phyloP scores from a whole-genome alignment of 2,329 filamentous ascomycete species.

The Diaporthe vexans region DNA sequence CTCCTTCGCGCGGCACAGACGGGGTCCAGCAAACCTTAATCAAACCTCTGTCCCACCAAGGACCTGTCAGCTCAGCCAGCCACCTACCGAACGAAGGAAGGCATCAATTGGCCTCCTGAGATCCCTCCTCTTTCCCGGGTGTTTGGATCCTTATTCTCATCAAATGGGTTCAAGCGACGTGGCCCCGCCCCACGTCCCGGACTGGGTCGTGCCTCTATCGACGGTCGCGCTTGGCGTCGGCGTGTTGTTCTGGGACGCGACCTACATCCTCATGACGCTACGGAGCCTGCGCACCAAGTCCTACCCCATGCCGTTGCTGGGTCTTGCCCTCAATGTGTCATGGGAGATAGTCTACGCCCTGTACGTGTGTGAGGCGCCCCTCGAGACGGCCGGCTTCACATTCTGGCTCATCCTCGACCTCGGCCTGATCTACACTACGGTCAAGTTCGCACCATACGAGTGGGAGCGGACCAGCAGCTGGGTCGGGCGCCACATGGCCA shows the following conservation, averaged over 20 bases:
- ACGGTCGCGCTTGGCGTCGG: conserved; percentile 54
- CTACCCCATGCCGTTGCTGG: conserved; percentile 64
- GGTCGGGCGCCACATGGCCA: conserved; percentile 57
- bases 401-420: conserved; percentile 65
- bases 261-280: conserved; percentile 63
- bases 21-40: not conserved
- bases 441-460: conserved; percentile 59
- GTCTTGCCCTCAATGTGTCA: conserved; percentile 63
- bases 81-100: not conserved
- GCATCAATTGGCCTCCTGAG: not conserved
- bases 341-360: conserved; percentile 67
- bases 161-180: conserved; percentile 60
- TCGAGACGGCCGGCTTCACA: conserved; percentile 60
- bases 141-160: not conserved
- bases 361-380: conserved; percentile 58
- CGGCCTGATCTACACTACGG: conserved; percentile 60
- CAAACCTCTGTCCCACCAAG: not conserved
- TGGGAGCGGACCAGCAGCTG: conserved; percentile 56
- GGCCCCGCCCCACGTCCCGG: conserved; percentile 50
- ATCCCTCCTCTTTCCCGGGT: too few species aligned
- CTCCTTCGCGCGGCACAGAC: not conserved
- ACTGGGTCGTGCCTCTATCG: conserved; percentile 56
- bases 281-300: conserved; percentile 61
- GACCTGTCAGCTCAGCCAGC: not conserved
- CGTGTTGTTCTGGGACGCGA: conserved; percentile 56